Evolutionary conservation across 345 rosid genomes (phyloP).

Genomic region (Gossypium sturtianum): DNA sequence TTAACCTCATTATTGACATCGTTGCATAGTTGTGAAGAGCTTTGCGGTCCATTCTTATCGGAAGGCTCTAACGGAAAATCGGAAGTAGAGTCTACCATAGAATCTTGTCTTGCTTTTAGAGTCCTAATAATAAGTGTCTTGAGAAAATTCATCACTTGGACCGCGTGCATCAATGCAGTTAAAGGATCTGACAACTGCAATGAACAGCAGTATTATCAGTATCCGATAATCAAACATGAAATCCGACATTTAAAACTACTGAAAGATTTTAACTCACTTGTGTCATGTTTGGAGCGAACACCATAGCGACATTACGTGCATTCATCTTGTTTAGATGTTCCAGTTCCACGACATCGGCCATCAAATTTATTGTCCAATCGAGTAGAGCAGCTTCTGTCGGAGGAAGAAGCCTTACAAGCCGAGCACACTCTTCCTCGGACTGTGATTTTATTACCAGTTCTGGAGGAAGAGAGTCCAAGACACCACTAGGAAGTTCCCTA

Average conservation of each 20-base stretch:
- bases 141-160: conserved; percentile 95
- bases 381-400: conserved; percentile 83
- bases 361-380: conserved; percentile 86
- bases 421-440: conserved; percentile 82
- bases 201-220: conserved; percentile 9
- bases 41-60: conserved; percentile 57
- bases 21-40: conserved; percentile 33
- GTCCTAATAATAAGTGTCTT: conserved; percentile 62
- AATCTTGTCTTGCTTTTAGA: conserved; percentile 62
- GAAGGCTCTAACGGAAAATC: conserved; percentile 44
- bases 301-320: conserved; percentile 92
- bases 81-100: conserved; percentile 35
- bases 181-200: conserved; percentile 95
- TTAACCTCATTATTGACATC: conserved; percentile 28
- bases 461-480: conserved; percentile 77
- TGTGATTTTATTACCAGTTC: conserved; percentile 85
- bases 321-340: conserved; percentile 93
- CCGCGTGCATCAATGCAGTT: conserved; percentile 94
- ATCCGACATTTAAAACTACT: background rate
- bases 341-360: conserved; percentile 93
- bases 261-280: conserved; percentile 46
- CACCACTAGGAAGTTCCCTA: conserved; percentile 94
- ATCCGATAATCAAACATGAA: background rate
- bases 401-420: conserved; percentile 77
- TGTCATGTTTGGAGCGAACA: conserved; percentile 99